Base-by-base conservation (phyloP, 345 rosid species). In the Linum tenue region DNA sequence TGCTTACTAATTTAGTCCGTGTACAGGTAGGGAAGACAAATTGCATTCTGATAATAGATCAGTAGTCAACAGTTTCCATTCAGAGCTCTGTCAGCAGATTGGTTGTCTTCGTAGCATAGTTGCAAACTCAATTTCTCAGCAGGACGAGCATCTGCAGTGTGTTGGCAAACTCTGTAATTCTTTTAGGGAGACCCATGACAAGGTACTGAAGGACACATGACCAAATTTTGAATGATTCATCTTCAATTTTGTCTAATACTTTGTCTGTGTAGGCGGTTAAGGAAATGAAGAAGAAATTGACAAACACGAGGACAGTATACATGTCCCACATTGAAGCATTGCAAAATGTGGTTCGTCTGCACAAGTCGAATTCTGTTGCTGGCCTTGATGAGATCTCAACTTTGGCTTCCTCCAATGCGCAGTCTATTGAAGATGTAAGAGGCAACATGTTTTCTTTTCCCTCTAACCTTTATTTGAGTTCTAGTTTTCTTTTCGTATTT, bases 281-380 rank as follows among this genome's bases (percentile, higher is more conserved):
- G 59, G 84, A 79, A 63, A 71, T 89, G 81, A 87, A 82, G 86
- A 83, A 82, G 64, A 91, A 84, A 74, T 80, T 89, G 41, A 73
- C 67, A 16, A 68, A 78, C 62, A 85, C 95, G 40, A 95, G 80
- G 80, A 77, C 80, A 55, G 67, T 91, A 72, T 86, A 82, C 64
- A 70, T 77, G 60, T 91, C 89, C 64, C 96, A 91, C 65, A 69
- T 95, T 69, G 97, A 89, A 81, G 96, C 87, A 48, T 73, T 91
- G 69, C 96, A 95, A 75, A 95, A 91, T 70, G 90, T 95, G 72
- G 97, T 89, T 59, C 83, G 85, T 48, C 82, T 87, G 81, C 95
- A 91, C 82, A 91, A 89, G 69, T 91, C 96, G 56, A 80, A 76
- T 80, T 80, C 88, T 51, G 80, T 78, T 79, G 90, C 91, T 71